These are phyloP conservation scores for Piper betle DNA, from an alignment of 164 flowering plant genomes.

Conservation along the genomic window DNA sequence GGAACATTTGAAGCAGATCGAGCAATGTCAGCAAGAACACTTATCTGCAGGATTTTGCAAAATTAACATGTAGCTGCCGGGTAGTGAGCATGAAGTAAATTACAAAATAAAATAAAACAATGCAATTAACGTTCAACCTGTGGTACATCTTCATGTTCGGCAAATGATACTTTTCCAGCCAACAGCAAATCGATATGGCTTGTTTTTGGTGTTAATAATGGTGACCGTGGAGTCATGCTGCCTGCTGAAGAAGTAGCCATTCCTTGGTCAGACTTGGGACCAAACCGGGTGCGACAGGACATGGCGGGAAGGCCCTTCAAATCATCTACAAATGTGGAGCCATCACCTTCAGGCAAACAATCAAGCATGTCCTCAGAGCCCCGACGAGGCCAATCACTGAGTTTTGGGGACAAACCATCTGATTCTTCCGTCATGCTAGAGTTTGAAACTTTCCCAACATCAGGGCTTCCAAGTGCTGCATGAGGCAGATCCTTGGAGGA, in stretches of 20 bases:
- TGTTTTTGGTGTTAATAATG: constrained; percentile 71
- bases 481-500: constrained; percentile 51
- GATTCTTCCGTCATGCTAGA: constrained; percentile 92
- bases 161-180: constrained; percentile 62
- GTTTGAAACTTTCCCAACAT: constrained; percentile 74
- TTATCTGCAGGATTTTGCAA: constrained; percentile 48
- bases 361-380: constrained; percentile 99
- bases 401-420: constrained; percentile 71
- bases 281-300: constrained; percentile 93
- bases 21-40: constrained; percentile 94
- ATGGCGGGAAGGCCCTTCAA: constrained; percentile 74
- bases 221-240: constrained; percentile 98
- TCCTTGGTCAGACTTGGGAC: constrained; percentile 96
- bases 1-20: constrained; percentile 74
- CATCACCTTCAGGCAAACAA: constrained; percentile 71
- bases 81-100: not conserved
- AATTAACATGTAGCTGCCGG: not conserved
- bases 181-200: constrained; percentile 80
- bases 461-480: constrained; percentile 58
- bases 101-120: not conserved
- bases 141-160: constrained; percentile 83
- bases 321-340: constrained; percentile 60
- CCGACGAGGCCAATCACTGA: constrained; percentile 90
- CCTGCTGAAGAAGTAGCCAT: constrained; percentile 97
- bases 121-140: constrained; percentile 39